Base-by-base conservation (phyloP, 2,329 filamentous ascomycete genomes). In the Penicillium digitatum region DNA sequence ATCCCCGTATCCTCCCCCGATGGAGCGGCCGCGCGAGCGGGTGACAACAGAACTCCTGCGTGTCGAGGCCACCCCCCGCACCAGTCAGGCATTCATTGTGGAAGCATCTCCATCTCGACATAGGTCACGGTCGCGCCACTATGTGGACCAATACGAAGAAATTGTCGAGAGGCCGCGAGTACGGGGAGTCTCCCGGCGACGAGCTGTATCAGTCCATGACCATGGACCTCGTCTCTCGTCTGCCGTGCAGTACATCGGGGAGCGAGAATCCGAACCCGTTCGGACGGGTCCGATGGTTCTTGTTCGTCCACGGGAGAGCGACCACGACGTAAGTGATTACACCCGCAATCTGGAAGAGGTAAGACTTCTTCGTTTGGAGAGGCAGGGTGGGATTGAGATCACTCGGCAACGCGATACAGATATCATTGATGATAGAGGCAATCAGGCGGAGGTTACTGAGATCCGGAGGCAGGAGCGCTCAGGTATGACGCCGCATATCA, bases 391-490 rank as follows among this genome's bases (percentile, higher is more conserved):
- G 26, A 67, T 72, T 43, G 69, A 73, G 22, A 60, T 70, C 42
- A 66, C 70, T 40, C 66, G 57, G 31, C 48, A 59, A 29, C 51
- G 63, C 20, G 62, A 68, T 20, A 70, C 67, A n/a, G 60, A 71
- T 35, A 66, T 72, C 18, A 69, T 74, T 56, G 69, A 71, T 39
- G 59, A 69, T 32, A 59, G 65, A 37, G 61, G 77, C 64, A 66
- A 79, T 64, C 72, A 74, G 37, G 75, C 80, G 48, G 82, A 85
- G 56, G 74, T 86, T 6, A 66, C 77, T 5, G 75, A 79, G 58
- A 85, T 96, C 26, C 55, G 59, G 66, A 88, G 90, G 77, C 90
- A 88, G 80, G 90, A 96, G 78, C 87, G 87, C 81, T 94, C 89
- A 91, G 91, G 92, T 95, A 94, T 38, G 45, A 24, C 1, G 5